Conservation (phyloP, 441 rosid species). For the Populus tomentosa region DNA sequence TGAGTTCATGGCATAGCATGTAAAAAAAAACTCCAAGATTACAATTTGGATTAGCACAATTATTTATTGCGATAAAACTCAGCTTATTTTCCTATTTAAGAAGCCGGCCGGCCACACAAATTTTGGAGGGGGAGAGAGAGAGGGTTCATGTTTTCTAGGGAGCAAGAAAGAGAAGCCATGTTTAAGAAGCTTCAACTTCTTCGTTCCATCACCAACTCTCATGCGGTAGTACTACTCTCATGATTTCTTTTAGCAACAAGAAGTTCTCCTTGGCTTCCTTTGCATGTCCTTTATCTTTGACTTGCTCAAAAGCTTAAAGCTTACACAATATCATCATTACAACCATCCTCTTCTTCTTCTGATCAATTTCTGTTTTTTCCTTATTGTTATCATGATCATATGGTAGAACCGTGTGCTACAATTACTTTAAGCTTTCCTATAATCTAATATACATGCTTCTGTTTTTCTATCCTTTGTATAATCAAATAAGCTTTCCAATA, state of each 20-base stretch:
- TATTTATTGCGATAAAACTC: not conserved
- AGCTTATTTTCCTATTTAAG: not conserved
- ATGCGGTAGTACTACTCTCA: conserved; percentile 23
- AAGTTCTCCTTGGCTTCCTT: not conserved
- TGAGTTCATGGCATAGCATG: not conserved
- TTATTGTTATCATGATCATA: no score
- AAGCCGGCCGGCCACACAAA: not conserved
- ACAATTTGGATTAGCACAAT: not conserved
- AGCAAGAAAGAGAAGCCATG: conserved; percentile 24
- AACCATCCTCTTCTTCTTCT: not conserved
- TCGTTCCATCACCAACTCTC: conserved; percentile 38
- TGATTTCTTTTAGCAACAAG: not conserved
- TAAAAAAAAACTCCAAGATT: no score
- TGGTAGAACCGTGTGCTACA: no score
- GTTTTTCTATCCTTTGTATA: no score
- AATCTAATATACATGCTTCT: no score
- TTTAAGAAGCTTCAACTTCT: conserved; percentile 31
- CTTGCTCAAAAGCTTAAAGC: not conserved
- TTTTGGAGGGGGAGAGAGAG: not conserved
- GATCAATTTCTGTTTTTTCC: no score
- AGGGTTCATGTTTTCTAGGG: conserved; percentile 29
- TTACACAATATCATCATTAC: not conserved
- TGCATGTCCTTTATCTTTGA: not conserved
- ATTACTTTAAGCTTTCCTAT: no score
- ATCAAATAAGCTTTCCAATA: no score